These are phyloP conservation scores for Thielaviopsis cerberus DNA, from an alignment of 2,329 filamentous ascomycete genomes.

Conservation along the genomic window DNA sequence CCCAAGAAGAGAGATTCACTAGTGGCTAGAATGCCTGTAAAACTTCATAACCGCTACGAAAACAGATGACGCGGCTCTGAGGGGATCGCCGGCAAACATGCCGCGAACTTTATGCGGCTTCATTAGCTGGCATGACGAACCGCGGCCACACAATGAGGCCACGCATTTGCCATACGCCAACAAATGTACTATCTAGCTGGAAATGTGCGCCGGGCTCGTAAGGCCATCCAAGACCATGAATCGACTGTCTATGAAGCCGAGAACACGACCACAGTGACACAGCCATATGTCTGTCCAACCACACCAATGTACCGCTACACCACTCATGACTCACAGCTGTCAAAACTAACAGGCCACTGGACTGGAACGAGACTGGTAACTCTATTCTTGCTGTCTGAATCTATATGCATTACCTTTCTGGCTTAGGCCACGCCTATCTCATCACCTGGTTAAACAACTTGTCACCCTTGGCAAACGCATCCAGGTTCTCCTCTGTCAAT, in stretches of 20 bases:
- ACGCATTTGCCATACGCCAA: background rate
- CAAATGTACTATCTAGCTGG: too few species aligned
- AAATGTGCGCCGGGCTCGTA: background rate
- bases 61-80: too few species aligned
- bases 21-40: too few species aligned
- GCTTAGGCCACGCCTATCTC: conserved; percentile 18
- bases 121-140: background rate
- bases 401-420: background rate
- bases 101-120: too few species aligned
- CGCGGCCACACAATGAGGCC: background rate
- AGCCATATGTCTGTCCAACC: background rate
- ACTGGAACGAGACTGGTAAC: background rate
- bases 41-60: too few species aligned
- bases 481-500: conserved; percentile 26
- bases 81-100: too few species aligned
- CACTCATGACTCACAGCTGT: too few species aligned
- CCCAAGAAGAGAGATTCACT: too few species aligned
- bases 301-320: too few species aligned
- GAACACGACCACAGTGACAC: background rate
- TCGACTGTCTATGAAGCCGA: background rate
- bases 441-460: conserved; percentile 24
- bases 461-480: conserved; percentile 20
- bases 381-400: background rate
- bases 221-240: background rate
- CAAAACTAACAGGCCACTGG: background rate